These are phyloP conservation scores for Zygoascus bituminiphila DNA, from an alignment of 805 yeast genomes.

Conservation along the genomic window DNA sequence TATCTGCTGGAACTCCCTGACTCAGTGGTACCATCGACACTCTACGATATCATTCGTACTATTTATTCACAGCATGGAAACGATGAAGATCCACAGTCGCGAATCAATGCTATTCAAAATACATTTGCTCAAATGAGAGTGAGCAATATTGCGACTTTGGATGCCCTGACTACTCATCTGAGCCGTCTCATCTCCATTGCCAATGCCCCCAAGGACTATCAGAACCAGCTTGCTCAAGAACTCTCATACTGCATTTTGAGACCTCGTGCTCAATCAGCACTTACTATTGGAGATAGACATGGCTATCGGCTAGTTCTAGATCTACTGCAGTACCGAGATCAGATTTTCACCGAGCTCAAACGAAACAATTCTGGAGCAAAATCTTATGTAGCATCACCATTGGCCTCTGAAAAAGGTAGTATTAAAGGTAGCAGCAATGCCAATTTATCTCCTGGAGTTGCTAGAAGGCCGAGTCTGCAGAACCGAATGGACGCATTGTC, in stretches of 20 bases:
- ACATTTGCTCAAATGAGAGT: constrained; percentile 60
- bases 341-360: constrained; percentile 58
- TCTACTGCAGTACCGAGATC: constrained; percentile 48
- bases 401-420: not conserved
- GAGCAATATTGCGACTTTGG: constrained; percentile 68
- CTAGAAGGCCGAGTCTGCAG: constrained; percentile 13
- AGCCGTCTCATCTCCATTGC: constrained; percentile 50
- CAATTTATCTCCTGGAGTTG: not conserved
- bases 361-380: constrained; percentile 20
- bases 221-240: constrained; percentile 46
- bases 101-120: constrained; percentile 58
- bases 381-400: not conserved
- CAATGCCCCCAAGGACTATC: constrained; percentile 27
- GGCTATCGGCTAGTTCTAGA: constrained; percentile 54
- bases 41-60: constrained; percentile 60
- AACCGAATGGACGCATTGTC: constrained; percentile 19
- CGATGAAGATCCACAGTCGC: constrained; percentile 26
- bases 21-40: constrained; percentile 55
- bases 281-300: constrained; percentile 50
- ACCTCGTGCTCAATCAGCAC: constrained; percentile 39
- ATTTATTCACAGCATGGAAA: constrained; percentile 48
- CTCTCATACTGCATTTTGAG: constrained; percentile 55
- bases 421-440: not conserved
- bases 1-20: constrained; percentile 76
- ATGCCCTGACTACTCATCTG: constrained; percentile 71